These are phyloP conservation scores for Gymnopilus dilepis DNA, from an alignment of 768 basidiomycete species.

Conservation along the genomic window DNA sequence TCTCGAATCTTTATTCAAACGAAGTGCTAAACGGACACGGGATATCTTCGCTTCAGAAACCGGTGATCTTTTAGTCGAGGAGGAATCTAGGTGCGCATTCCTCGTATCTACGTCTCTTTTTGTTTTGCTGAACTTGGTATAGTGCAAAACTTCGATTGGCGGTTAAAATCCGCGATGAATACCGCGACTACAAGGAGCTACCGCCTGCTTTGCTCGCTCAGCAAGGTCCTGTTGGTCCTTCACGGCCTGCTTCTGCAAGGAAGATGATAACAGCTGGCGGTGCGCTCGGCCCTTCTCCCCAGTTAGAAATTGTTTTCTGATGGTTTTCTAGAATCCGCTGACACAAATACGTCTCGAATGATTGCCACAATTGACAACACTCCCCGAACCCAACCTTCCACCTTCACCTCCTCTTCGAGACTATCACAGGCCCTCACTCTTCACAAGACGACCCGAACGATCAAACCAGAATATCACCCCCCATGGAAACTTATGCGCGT, in stretches of 20 bases:
- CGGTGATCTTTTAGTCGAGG: constrained; percentile 64
- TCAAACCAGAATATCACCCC: constrained; percentile 95
- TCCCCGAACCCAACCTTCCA: constrained; percentile 69
- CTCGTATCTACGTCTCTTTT: not conserved
- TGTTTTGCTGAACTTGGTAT: not conserved
- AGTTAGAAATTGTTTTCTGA: constrained; percentile 10
- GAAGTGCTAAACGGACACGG: constrained; percentile 73
- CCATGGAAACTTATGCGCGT: constrained; percentile 97
- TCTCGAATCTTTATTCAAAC: constrained; percentile 66
- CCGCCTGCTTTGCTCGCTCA: constrained; percentile 83
- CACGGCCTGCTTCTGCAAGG: constrained; percentile 57
- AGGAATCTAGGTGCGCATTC: constrained; percentile 69
- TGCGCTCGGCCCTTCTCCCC: constrained; percentile 31
- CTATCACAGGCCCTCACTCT: constrained; percentile 90
- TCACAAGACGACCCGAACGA: constrained; percentile 91
- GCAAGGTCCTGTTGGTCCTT: constrained; percentile 81
- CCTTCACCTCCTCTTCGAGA: constrained; percentile 64
- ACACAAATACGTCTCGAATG: constrained; percentile 63
- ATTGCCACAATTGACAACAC: constrained; percentile 80
- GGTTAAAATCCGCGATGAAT: constrained; percentile 90
- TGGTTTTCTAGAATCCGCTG: constrained; percentile 31
- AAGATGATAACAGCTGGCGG: constrained; percentile 79
- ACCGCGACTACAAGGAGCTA: constrained; percentile 82
- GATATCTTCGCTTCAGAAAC: constrained; percentile 71
- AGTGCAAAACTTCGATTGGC: constrained; percentile 78